Evolutionary conservation across 495 filamentous ascomycete species (phyloP).

Genomic region (Penicillium riverlandense): DNA sequence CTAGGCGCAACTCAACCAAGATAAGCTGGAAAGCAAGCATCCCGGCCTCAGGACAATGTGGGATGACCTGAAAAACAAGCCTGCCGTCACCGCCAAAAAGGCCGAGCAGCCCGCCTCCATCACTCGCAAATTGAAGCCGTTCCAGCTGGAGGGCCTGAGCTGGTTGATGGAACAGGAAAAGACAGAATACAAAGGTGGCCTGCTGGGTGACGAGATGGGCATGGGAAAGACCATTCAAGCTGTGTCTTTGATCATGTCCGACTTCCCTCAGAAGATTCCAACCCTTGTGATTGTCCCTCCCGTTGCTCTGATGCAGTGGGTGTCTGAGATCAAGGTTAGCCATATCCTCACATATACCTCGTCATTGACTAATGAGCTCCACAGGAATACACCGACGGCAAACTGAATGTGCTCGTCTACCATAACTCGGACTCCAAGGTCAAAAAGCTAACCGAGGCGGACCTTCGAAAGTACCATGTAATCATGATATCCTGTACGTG

Average conservation of each 20-base stretch:
- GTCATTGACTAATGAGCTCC: not conserved
- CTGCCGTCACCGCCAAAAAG: slow-evolving; percentile 54
- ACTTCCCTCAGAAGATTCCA: slow-evolving; percentile 74
- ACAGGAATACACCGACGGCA: slow-evolving; percentile 76
- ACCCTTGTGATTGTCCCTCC: slow-evolving; percentile 89
- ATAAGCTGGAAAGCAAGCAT: slow-evolving; percentile 67
- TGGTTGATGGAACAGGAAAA: slow-evolving; percentile 92
- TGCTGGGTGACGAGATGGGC: slow-evolving; percentile 94
- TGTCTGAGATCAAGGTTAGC: slow-evolving; percentile 68
- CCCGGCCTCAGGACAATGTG: slow-evolving; percentile 78
- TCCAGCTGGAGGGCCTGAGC: slow-evolving; percentile 85
- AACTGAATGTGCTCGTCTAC: slow-evolving; percentile 79
- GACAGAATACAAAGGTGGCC: slow-evolving; percentile 75
- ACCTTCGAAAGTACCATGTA: slow-evolving; percentile 76
- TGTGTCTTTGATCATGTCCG: slow-evolving; percentile 94
- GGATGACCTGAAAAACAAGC: slow-evolving; percentile 60
- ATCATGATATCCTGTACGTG: slow-evolving; percentile 79
- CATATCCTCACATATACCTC: not conserved
- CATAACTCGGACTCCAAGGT: slow-evolving; percentile 80
- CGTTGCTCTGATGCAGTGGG: slow-evolving; percentile 96
- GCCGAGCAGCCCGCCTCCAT: slow-evolving; percentile 75
- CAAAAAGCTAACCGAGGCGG: slow-evolving; percentile 63
- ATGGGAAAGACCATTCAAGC: slow-evolving; percentile 99
- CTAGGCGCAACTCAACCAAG: slow-evolving; percentile 43
- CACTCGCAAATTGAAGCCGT: slow-evolving; percentile 74